A percentile compares a stretch with the other conserved stretches of the same genome.
Evolutionary conservation across 2,329 filamentous ascomycete genomes (phyloP).

Genomic region (Aureobasidium leucospermi): DNA sequence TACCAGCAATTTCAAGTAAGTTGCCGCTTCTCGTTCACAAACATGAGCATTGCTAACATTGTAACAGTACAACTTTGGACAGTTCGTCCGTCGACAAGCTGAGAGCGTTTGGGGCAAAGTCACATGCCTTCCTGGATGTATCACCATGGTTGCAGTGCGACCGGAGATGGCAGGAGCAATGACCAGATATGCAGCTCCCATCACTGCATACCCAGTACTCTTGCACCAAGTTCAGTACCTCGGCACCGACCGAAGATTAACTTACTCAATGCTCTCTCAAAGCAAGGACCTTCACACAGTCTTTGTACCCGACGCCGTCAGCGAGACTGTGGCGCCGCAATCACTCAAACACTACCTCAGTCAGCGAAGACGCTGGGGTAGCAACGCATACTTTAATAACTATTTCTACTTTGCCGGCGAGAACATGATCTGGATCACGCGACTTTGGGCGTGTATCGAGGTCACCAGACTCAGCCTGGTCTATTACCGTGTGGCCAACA

Average conservation of each 20-base stretch:
- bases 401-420: conserved; percentile 29
- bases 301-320: conserved; percentile 29
- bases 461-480: conserved; percentile 28
- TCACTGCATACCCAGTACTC: conserved; percentile 20
- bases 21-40: neutral
- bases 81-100: conserved; percentile 20
- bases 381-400: conserved; percentile 33
- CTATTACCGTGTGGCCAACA: conserved; percentile 31
- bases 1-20: conserved; percentile 22
- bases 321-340: conserved; percentile 30
- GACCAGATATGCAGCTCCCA: conserved; percentile 20
- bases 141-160: conserved; percentile 22
- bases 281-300: conserved; percentile 21
- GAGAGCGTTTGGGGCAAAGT: conserved; percentile 21
- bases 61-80: conserved; percentile 19
- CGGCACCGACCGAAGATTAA: conserved; percentile 21
- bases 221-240: conserved; percentile 22
- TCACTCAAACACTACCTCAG: conserved; percentile 29
- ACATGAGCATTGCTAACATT: neutral
- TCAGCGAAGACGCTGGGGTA: conserved; percentile 30
- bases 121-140: conserved; percentile 21
- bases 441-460: conserved; percentile 27
- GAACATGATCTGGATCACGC: conserved; percentile 32
- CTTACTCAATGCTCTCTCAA: conserved; percentile 21
- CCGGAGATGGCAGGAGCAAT: conserved; percentile 21